phyloP scores from a whole-genome alignment of 768 basidiomycete species.

The Pleurotus tuber-regium region DNA sequence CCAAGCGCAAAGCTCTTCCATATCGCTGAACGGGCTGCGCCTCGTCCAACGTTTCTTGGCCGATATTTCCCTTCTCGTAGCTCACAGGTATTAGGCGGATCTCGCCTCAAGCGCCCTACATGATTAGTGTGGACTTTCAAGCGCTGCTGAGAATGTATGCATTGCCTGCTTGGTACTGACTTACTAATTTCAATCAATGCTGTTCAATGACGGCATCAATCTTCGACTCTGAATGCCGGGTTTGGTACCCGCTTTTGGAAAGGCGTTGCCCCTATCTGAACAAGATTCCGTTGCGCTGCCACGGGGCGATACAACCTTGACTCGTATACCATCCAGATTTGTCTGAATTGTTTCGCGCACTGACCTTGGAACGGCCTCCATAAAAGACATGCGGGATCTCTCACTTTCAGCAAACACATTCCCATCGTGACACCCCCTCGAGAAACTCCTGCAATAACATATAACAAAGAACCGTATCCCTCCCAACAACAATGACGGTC shows the following conservation, averaged over 20 bases:
- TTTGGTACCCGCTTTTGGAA: neutral
- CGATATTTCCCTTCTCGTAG: neutral
- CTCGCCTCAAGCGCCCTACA: too few relatives aligned
- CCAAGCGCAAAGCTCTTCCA: neutral
- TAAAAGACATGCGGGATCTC: neutral
- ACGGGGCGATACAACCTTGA: conserved; percentile 2
- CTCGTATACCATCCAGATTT: neutral
- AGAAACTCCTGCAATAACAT: neutral
- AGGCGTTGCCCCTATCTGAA: neutral
- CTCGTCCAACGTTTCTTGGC: neutral
- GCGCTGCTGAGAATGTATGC: neutral
- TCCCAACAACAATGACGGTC: neutral
- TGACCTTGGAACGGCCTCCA: neutral
- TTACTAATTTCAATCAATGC: neutral
- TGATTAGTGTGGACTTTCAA: neutral
- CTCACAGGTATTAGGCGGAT: neutral
- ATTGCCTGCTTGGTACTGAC: neutral
- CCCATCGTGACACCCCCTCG: neutral
- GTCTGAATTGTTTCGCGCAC: neutral
- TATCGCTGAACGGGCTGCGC: neutral
- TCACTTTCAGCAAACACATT: neutral
- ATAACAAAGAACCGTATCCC: neutral
- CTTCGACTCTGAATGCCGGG: neutral
- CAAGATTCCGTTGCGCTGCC: conserved; percentile 1
- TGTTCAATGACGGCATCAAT: neutral